A percentile compares a stretch with the other conserved stretches of the same genome.
Evolutionary conservation across 2,329 filamentous ascomycete genomes (phyloP).

Genomic region (Cladorrhinum sp.): DNA sequence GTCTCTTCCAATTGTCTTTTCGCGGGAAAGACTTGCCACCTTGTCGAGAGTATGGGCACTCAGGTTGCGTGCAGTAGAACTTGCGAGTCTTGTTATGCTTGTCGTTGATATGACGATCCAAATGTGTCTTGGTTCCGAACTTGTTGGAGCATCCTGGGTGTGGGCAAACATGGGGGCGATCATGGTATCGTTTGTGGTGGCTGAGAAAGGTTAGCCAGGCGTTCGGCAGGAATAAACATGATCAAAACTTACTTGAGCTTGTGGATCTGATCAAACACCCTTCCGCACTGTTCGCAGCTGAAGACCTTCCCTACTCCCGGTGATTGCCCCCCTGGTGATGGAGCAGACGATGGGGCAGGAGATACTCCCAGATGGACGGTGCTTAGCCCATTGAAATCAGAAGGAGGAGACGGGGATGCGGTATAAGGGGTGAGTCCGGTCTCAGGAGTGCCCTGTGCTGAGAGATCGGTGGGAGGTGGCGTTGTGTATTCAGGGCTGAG

Average conservation of each 20-base stretch:
- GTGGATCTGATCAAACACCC: conserved; percentile 55
- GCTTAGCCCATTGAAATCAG: conserved; percentile 16
- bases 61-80: conserved; percentile 54
- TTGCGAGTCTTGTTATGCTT: conserved; percentile 59
- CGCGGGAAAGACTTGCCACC: conserved; percentile 59
- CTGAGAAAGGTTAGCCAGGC: conserved; percentile 35
- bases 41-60: conserved; percentile 54
- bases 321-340: conserved; percentile 24
- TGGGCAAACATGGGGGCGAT: conserved; percentile 48
- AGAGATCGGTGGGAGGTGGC: conserved; percentile 39
- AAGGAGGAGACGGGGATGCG: conserved; percentile 27
- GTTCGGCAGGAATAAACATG: background rate
- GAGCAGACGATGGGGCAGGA: conserved; percentile 12
- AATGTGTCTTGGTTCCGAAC: conserved; percentile 61
- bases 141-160: conserved; percentile 49
- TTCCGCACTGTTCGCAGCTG: conserved; percentile 39
- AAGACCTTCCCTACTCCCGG: conserved; percentile 27
- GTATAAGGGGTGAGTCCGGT: conserved; percentile 39
- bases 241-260: conserved; percentile 51
- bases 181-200: conserved; percentile 60
- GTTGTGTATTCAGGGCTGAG: conserved; percentile 43
- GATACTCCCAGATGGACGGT: conserved; percentile 15
- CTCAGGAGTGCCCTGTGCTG: conserved; percentile 45
- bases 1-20: conserved; percentile 62
- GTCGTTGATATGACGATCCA: conserved; percentile 61